Evolutionary conservation across 306 rosid genomes (phyloP).

Genomic region (Pachyrhizus erosus): DNA sequence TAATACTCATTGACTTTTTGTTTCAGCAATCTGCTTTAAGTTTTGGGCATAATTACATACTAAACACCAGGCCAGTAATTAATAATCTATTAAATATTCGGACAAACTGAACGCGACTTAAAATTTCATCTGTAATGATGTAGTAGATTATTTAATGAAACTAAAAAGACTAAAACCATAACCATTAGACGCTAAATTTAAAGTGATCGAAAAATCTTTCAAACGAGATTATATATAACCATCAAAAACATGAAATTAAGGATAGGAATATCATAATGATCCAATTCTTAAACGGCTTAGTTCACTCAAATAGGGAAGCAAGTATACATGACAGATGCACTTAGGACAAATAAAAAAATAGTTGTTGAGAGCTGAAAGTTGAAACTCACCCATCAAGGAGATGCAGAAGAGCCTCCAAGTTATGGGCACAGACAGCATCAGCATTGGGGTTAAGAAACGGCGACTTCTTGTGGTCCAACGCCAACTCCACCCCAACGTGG

Average conservation of each 20-base stretch:
- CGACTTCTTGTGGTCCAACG: conserved; percentile 66
- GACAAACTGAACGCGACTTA: neutral
- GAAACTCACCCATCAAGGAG: conserved; percentile 77
- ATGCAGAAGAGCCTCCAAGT: conserved; percentile 86
- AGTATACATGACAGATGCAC: neutral
- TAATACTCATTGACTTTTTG: too few relatives aligned
- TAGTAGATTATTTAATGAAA: neutral
- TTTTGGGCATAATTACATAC: too few relatives aligned
- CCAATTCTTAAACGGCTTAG: neutral
- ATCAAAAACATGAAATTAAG: too few relatives aligned
- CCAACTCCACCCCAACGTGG: conserved; percentile 75
- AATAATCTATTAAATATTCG: neutral
- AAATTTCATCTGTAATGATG: neutral
- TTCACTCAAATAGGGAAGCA: neutral
- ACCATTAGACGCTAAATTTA: neutral
- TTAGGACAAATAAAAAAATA: neutral
- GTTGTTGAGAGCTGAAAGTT: neutral
- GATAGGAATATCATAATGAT: neutral
- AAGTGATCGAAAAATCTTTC: neutral
- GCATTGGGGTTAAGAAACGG: conserved; percentile 66
- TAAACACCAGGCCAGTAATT: neutral
- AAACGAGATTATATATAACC: too few relatives aligned
- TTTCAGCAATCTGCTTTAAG: too few relatives aligned
- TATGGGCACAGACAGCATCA: conserved; percentile 65
- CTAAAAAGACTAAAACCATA: neutral